Evolutionary conservation across 73 alveolate genomes (phyloP).

Genomic region (Loxodes magnus): DNA sequence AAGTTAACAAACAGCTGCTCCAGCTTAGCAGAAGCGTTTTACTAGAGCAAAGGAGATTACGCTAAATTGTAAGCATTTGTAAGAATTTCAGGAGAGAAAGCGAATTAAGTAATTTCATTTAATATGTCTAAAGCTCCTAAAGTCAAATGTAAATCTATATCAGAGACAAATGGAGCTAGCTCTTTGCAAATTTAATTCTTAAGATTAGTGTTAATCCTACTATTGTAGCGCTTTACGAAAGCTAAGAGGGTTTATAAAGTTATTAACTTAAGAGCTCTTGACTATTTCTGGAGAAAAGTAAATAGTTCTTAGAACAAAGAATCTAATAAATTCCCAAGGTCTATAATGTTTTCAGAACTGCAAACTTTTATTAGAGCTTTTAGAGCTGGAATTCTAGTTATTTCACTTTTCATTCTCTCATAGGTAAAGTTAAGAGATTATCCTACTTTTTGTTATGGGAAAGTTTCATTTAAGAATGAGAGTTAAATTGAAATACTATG

Average conservation of each 20-base stretch:
- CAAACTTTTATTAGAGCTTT: slow-evolving; percentile 35
- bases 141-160: slow-evolving; percentile 11
- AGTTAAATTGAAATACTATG: slow-evolving; percentile 26
- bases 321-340: neutral
- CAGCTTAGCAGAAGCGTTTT: slow-evolving; percentile 11
- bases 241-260: slow-evolving; percentile 35
- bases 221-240: slow-evolving; percentile 21
- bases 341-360: slow-evolving; percentile 3
- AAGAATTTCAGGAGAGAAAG: slow-evolving; percentile 11
- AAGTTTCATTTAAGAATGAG: slow-evolving; percentile 19
- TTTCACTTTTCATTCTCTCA: slow-evolving; percentile 46
- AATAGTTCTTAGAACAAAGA: slow-evolving; percentile 11
- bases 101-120: neutral
- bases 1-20: neutral
- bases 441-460: slow-evolving; percentile 13
- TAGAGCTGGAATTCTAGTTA: slow-evolving; percentile 40
- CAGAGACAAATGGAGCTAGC: slow-evolving; percentile 18
- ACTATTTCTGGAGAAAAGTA: slow-evolving; percentile 19
- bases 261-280: slow-evolving; percentile 28
- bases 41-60: slow-evolving; percentile 16
- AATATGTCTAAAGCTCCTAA: neutral
- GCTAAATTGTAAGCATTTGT: slow-evolving; percentile 7
- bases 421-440: slow-evolving; percentile 18
- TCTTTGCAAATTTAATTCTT: slow-evolving; percentile 14
- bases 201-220: neutral